These are phyloP conservation scores for Myxozyma vanderwaltii DNA, from an alignment of 805 yeast species.

Conservation along the genomic window DNA sequence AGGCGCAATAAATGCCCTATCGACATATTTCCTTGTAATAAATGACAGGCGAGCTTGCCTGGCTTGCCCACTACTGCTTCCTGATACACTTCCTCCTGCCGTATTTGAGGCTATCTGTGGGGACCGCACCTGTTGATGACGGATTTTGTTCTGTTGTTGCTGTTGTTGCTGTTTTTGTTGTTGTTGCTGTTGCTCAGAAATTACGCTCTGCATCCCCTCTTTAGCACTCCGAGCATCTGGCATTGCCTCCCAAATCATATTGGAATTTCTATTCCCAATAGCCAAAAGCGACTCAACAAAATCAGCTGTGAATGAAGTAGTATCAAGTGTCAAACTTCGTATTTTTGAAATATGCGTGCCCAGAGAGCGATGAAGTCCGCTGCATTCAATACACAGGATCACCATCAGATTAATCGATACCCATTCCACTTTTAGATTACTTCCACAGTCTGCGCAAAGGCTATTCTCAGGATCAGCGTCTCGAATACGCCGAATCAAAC, in stretches of 20 bases:
- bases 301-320: slow-evolving; percentile 59
- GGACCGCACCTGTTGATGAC: slow-evolving; percentile 31
- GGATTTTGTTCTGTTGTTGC: not conserved
- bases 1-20: slow-evolving; percentile 49
- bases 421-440: slow-evolving; percentile 75
- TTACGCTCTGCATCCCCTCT: slow-evolving; percentile 39
- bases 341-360: slow-evolving; percentile 83
- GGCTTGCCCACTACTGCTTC: slow-evolving; percentile 1
- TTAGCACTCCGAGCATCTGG: slow-evolving; percentile 32
- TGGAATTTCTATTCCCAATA: slow-evolving; percentile 57
- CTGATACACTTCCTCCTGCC: slow-evolving; percentile 51
- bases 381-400: slow-evolving; percentile 78
- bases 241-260: slow-evolving; percentile 60
- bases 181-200: slow-evolving; percentile 2
- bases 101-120: slow-evolving; percentile 34
- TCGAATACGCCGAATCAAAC: slow-evolving; percentile 22
- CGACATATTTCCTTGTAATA: slow-evolving; percentile 66
- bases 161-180: not conserved
- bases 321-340: slow-evolving; percentile 75
- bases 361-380: slow-evolving; percentile 83
- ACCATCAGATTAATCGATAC: slow-evolving; percentile 73
- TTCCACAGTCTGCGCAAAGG: slow-evolving; percentile 79
- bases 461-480: slow-evolving; percentile 54
- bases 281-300: slow-evolving; percentile 57
- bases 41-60: slow-evolving; percentile 46